These are phyloP conservation scores for Xylaria flabelliformis DNA, from an alignment of 495 filamentous ascomycete species.

Conservation along the genomic window DNA sequence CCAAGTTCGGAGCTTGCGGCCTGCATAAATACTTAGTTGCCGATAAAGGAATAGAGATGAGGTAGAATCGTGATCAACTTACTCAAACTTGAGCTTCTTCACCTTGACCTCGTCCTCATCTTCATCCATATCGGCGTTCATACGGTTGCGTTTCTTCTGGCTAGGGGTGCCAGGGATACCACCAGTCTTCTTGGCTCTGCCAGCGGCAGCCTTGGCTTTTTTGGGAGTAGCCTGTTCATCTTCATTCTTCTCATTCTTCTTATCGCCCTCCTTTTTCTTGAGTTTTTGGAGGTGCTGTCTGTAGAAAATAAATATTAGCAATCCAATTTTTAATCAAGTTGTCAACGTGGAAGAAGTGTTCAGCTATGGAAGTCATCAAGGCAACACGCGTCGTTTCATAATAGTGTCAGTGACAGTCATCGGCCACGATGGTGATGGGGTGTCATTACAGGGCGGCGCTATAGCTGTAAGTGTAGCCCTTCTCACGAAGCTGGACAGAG, in stretches of 20 bases:
- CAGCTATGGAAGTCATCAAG: background rate
- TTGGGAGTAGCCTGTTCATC: slow-evolving; percentile 17
- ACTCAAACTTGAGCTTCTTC: slow-evolving; percentile 30
- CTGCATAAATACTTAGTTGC: slow-evolving; percentile 10
- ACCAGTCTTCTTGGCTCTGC: background rate
- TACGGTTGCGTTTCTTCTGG: background rate
- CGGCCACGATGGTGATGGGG: background rate
- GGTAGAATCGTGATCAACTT: background rate
- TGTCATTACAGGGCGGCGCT: slow-evolving; percentile 40
- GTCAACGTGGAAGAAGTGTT: slow-evolving; percentile 3
- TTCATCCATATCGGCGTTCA: slow-evolving; percentile 20
- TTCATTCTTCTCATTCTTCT: background rate
- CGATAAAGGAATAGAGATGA: too few relatives aligned
- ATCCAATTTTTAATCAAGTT: background rate
- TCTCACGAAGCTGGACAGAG: slow-evolving; percentile 21
- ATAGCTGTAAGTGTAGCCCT: slow-evolving; percentile 39
- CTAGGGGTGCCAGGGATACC: background rate
- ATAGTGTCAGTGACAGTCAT: background rate
- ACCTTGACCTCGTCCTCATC: background rate
- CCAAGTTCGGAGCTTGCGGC: background rate
- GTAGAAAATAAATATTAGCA: slow-evolving; percentile 23
- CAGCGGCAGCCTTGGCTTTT: background rate
- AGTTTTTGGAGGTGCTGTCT: slow-evolving; percentile 53
- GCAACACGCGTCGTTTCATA: slow-evolving; percentile 9
- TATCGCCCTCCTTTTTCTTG: slow-evolving; percentile 40